Evolutionary conservation across 179 eudicot genomes (phyloP).

Genomic region (Kewa caespitosa): DNA sequence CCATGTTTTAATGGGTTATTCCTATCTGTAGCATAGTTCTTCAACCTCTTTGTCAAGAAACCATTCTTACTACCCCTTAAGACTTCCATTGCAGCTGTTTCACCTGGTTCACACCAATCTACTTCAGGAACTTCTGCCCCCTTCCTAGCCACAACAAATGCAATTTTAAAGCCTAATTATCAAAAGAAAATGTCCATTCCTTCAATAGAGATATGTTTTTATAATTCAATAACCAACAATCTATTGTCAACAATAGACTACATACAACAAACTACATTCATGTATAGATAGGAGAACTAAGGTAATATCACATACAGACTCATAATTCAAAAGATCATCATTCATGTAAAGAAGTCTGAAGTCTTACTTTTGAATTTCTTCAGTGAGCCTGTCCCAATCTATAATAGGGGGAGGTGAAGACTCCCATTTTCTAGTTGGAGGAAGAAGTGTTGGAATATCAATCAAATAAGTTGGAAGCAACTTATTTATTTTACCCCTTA

Average conservation of each 20-base stretch:
- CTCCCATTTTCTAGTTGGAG: constrained; percentile 56
- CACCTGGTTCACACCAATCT: constrained; percentile 95
- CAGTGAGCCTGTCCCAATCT: constrained; percentile 75
- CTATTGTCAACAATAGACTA: neutral
- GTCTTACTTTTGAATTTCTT: constrained; percentile 61
- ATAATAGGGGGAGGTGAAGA: constrained; percentile 34
- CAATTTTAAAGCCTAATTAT: constrained; percentile 4
- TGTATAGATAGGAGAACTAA: neutral
- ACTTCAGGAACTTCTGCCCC: constrained; percentile 93
- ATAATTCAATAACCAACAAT: neutral
- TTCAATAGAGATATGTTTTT: neutral
- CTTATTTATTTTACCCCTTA: constrained; percentile 77
- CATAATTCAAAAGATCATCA: neutral
- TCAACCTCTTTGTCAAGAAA: constrained; percentile 75
- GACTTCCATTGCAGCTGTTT: constrained; percentile 73
- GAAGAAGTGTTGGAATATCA: constrained; percentile 61
- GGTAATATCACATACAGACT: neutral
- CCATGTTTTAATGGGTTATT: constrained; percentile 77
- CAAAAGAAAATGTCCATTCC: neutral
- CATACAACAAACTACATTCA: neutral
- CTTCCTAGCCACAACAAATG: constrained; percentile 45
- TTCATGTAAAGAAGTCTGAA: neutral
- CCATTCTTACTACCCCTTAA: constrained; percentile 69
- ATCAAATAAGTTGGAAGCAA: constrained; percentile 77
- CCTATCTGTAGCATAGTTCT: constrained; percentile 63